Evolutionary conservation across 352 stramenopile genomes (phyloP), one percentile per base, ranked within the genome.

Genomic region (Phytophthora sansomeana): DNA sequence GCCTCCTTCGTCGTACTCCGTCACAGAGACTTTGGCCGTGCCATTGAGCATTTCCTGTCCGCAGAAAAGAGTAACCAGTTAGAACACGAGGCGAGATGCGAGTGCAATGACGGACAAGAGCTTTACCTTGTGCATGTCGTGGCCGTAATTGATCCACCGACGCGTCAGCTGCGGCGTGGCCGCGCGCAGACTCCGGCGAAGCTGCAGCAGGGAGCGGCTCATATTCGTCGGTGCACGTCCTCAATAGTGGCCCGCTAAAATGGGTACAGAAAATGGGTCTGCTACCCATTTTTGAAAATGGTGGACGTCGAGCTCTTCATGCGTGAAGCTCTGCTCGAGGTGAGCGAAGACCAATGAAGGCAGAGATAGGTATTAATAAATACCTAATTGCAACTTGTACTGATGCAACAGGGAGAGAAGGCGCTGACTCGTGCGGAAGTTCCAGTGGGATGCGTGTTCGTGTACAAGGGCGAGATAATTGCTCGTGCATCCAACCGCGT

Each of bases 371-470:
- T 19, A 6, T 44, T 7, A 6, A 36, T 14, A 8, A 19, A 17
- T 41, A 8, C 16, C 19, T 52, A 47, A 35, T 24, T 48, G 39
- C 21, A 24, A 24, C 13, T 58, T 30, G 9, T 36, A 26, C 61
- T 39, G 17, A 21, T 63, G 33, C 17, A 33, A 52, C 53, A 97
- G 90, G 92, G 85, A 16, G 80, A 96, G 66, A 77, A 75, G 16
- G 93, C 92, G 6, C 63, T 97, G 53, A 67, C 53, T 29, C 74
- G 88, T 35, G 80, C 86, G 9, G 93, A 98, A 79, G 92, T 98
- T 24, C 92, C 93, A 1, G 93, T 98, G 32, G 93, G 92, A 13
- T 96, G 87, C 44, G 92, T 98, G n/a, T 97, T 98, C 58, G 90
- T 98, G 6, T 75, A 91, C 69, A 60, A 80, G 19, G 69, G 72